Conservation (phyloP, 2,329 filamentous ascomycete species). For the Fusarium bactridioides region DNA sequence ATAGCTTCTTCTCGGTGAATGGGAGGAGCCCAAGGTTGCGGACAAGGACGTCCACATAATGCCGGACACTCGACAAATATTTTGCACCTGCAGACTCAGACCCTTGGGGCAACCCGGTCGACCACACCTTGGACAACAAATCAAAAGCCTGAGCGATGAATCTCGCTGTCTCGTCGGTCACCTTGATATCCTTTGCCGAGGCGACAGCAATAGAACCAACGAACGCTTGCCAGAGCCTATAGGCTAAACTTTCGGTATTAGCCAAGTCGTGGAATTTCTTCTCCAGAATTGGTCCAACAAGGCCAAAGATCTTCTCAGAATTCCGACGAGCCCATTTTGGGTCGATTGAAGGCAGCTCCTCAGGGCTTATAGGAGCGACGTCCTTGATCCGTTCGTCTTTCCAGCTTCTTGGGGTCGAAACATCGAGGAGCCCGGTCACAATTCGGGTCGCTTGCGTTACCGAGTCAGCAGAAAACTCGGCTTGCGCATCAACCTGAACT, state of each 20-base stretch:
- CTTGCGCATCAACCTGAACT: conserved; percentile 50
- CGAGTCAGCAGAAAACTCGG: conserved; percentile 57
- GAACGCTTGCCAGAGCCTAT: conserved; percentile 67
- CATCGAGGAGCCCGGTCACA: conserved; percentile 74
- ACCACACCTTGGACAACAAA: conserved; percentile 75
- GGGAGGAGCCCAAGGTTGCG: conserved; percentile 64
- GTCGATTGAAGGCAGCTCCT: conserved; percentile 86
- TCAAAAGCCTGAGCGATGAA: conserved; percentile 78
- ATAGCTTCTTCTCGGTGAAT: conserved; percentile 69
- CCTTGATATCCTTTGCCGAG: conserved; percentile 86
- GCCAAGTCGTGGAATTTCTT: conserved; percentile 69
- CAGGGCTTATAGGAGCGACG: conserved; percentile 63
- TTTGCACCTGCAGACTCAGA: conserved; percentile 55
- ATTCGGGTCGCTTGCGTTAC: conserved; percentile 70
- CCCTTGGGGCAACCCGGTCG: conserved; percentile 47
- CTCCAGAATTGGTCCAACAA: conserved; percentile 68
- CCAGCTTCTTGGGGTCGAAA: conserved; percentile 70
- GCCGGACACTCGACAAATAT: conserved; percentile 63
- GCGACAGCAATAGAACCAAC: conserved; percentile 71
- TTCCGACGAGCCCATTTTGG: conserved; percentile 86
- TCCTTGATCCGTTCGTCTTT: conserved; percentile 75
- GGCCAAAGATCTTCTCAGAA: conserved; percentile 67
- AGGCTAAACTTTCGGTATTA: conserved; percentile 61
- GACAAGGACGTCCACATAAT: conserved; percentile 59
- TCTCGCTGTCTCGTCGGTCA: conserved; percentile 81